Evolutionary conservation across 257 asterid species (phyloP).

Genomic region (Solanum sitiens): DNA sequence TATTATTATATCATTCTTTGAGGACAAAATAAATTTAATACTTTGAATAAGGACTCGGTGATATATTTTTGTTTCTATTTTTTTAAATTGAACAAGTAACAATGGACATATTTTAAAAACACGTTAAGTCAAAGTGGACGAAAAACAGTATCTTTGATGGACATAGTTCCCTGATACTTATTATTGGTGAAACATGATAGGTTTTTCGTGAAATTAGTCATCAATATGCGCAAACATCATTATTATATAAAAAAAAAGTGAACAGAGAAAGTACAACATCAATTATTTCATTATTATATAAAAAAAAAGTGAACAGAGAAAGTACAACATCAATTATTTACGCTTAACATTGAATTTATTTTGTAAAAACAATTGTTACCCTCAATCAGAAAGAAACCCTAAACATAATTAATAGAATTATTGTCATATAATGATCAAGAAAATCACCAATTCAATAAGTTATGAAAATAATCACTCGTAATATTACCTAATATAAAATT

Average conservation of each 20-base stretch:
- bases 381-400: rapidly evolving
- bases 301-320: not conserved
- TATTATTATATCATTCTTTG: not conserved
- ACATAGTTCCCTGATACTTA: rapidly evolving
- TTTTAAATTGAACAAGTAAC: not conserved
- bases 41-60: not conserved
- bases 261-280: not conserved
- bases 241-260: too few relatives aligned
- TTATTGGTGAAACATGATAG: too few relatives aligned
- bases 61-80: not conserved
- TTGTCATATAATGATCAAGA: rapidly evolving
- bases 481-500: too few relatives aligned
- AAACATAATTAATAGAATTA: rapidly evolving
- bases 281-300: too few relatives aligned
- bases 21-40: not conserved
- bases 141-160: too few relatives aligned
- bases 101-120: not conserved
- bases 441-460: rapidly evolving
- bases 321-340: not conserved
- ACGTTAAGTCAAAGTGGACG: too few relatives aligned
- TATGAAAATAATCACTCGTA: not conserved
- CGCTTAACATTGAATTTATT: not conserved
- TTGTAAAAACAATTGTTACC: not conserved
- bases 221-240: too few relatives aligned
- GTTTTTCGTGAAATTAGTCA: not conserved